phyloP scores from a whole-genome alignment of 441 rosid species.

The Euphorbia celastroides region DNA sequence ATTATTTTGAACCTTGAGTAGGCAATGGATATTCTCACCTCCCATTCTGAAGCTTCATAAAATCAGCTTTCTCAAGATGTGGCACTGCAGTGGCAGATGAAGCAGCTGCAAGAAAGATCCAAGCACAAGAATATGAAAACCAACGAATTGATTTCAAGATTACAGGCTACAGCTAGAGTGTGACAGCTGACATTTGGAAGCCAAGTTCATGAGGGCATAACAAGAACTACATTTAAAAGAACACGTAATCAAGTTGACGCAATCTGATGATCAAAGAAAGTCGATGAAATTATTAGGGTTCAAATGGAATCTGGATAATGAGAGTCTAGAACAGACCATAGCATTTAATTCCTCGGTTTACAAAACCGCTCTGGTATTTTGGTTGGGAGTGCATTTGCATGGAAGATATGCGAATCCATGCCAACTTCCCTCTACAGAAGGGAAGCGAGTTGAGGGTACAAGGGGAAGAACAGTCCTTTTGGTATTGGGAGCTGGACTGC shows the following conservation, averaged over 20 bases:
- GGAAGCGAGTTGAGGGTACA: slow-evolving; percentile 55
- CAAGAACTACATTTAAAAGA: not conserved
- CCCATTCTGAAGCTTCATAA: slow-evolving; percentile 96
- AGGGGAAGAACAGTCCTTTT: slow-evolving; percentile 52
- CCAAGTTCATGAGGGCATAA: not conserved
- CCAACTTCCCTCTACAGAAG: slow-evolving; percentile 69
- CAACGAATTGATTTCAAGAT: not conserved
- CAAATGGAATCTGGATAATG: slow-evolving; percentile 40
- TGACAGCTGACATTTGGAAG: not conserved
- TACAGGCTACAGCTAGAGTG: not conserved
- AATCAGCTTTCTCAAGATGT: slow-evolving; percentile 55
- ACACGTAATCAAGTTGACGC: slow-evolving; percentile 7
- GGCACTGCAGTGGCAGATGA: slow-evolving; percentile 47
- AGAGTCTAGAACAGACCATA: slow-evolving; percentile 95
- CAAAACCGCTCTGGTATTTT: slow-evolving; percentile 52
- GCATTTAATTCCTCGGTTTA: slow-evolving; percentile 59
- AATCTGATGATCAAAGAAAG: slow-evolving; percentile 4
- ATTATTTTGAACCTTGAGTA: not conserved
- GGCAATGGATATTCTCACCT: slow-evolving; percentile 39
- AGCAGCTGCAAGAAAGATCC: slow-evolving; percentile 49
- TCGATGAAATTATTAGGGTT: not conserved
- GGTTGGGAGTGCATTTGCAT: slow-evolving; percentile 48
- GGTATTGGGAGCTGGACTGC: slow-evolving; percentile 54
- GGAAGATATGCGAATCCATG: slow-evolving; percentile 74
- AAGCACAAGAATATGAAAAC: slow-evolving; percentile 16